phyloP scores from a whole-genome alignment of 306 rosid genomes.

The Astragalus glycyphyllos region DNA sequence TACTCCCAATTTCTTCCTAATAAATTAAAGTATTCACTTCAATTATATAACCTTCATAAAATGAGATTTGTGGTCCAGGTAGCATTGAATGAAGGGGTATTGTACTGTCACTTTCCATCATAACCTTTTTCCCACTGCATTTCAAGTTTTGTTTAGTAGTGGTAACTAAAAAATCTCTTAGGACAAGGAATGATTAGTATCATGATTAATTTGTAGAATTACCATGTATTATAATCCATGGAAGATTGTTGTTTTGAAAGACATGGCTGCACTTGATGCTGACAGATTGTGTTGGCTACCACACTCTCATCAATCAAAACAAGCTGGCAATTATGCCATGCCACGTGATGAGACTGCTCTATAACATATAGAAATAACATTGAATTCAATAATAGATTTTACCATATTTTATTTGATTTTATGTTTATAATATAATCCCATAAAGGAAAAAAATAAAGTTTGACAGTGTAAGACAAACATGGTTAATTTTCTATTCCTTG shows the following conservation, averaged over 20 bases:
- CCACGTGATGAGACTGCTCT: slow-evolving; percentile 41
- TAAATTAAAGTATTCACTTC: background rate
- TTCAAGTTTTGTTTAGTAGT: slow-evolving; percentile 24
- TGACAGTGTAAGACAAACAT: slow-evolving; percentile 16
- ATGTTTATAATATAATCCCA: background rate
- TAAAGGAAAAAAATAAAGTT: slow-evolving; percentile 14
- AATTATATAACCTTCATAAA: background rate
- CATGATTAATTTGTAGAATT: slow-evolving; percentile 32
- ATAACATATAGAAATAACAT: background rate
- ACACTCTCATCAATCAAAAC: slow-evolving; percentile 34
- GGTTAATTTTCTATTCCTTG: slow-evolving; percentile 36
- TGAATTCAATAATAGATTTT: slow-evolving; percentile 29
- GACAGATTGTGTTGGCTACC: slow-evolving; percentile 29
- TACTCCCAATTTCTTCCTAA: background rate
- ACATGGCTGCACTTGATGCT: slow-evolving; percentile 19
- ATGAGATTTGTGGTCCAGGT: slow-evolving; percentile 44
- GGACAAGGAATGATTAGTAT: slow-evolving; percentile 7
- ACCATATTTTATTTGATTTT: background rate
- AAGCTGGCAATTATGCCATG: slow-evolving; percentile 53
- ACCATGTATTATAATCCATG: background rate
- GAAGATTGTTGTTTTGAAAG: slow-evolving; percentile 23
- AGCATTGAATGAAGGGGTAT: slow-evolving; percentile 23
- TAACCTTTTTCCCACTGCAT: background rate
- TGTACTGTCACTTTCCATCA: slow-evolving; percentile 11
- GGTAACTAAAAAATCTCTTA: slow-evolving; percentile 29